These are phyloP conservation scores for Claviceps africana DNA, from an alignment of 2,329 filamentous ascomycete species.

Conservation along the genomic window DNA sequence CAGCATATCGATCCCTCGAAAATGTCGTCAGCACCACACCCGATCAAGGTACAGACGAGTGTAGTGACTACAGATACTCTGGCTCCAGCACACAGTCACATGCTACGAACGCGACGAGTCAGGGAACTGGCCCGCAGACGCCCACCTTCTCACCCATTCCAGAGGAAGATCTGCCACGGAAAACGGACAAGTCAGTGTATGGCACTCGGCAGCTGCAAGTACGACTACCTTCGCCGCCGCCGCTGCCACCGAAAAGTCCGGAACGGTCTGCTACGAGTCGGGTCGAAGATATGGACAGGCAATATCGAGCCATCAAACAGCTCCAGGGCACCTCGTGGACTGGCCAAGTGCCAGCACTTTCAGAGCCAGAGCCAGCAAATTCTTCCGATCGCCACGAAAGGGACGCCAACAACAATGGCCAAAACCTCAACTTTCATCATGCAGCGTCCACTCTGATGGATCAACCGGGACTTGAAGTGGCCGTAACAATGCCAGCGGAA, in stretches of 20 bases:
- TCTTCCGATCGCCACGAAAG: background rate
- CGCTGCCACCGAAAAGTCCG: background rate
- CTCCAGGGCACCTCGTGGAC: background rate
- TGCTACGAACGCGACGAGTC: conserved; percentile 5
- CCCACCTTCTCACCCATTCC: conserved; percentile 8
- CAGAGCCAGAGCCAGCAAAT: background rate
- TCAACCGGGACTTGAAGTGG: conserved; percentile 2
- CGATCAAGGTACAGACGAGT: conserved; percentile 4
- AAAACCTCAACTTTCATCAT: background rate
- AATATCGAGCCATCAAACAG: conserved; percentile 4
- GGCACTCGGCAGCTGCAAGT: conserved; percentile 4
- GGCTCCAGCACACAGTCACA: conserved; percentile 8
- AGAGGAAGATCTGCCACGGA: conserved; percentile 5
- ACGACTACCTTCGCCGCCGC: conserved; percentile 1
- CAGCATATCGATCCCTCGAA: background rate
- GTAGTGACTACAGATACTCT: conserved; percentile 8
- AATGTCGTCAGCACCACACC: conserved; percentile 2
- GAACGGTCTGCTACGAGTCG: background rate
- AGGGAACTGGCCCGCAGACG: conserved; percentile 3
- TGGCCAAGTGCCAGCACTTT: background rate
- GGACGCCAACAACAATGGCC: background rate
- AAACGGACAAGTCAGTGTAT: background rate
- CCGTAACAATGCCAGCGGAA: background rate
- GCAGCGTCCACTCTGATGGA: background rate
- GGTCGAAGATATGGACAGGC: conserved; percentile 6